Evolutionary conservation across 495 filamentous ascomycete genomes (phyloP), one percentile per base, ranked within the genome.

Genomic region (Penicillium mononematosum): DNA sequence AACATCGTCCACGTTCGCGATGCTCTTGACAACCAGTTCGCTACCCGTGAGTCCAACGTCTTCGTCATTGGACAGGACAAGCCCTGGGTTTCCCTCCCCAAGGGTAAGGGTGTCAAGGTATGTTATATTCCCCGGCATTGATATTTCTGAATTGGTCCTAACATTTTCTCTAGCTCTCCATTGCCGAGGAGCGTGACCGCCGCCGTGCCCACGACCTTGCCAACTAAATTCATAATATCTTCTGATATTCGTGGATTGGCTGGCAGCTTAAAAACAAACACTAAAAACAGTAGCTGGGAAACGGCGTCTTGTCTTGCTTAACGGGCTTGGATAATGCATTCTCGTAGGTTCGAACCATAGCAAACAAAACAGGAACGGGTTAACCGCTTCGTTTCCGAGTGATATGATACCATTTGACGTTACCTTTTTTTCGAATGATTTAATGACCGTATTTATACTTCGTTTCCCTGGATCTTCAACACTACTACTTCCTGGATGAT

Each of bases 51-150:
- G 83, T 87, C 78, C 82, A 98, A 98, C 88, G 92, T 98, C 63
- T 96, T 96, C 80, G 86, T 98, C 79, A 96, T 98, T 66, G 94
- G 94, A 53, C 81, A 85, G 66, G 95, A 98, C 68, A 97, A 97
- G 88, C 92, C 94, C 62, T 98, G 94, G 95, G 85, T 98, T 72
- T 95, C 89, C 71, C 85, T 98, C 66, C 95, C 94, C 74, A 98
- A 98, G 90, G 94, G 94, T 82, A 96, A 95, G 86, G 95, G 94
- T 86, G 94, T 98, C 83, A 98, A 98, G 81, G 84, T 87, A 74
- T 52, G 78, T 68, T 67, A 61, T 31, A 25, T 32, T 4, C 10
- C 9, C 38, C 4, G 5, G 41, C 16, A 27, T 12, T 17, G n/a
- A 41, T 54, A 4, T 38, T 22, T 46, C 39, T 39, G 14, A 27